phyloP scores from a whole-genome alignment of 2,329 filamentous ascomycete genomes.

The Botrytis paeoniae region DNA sequence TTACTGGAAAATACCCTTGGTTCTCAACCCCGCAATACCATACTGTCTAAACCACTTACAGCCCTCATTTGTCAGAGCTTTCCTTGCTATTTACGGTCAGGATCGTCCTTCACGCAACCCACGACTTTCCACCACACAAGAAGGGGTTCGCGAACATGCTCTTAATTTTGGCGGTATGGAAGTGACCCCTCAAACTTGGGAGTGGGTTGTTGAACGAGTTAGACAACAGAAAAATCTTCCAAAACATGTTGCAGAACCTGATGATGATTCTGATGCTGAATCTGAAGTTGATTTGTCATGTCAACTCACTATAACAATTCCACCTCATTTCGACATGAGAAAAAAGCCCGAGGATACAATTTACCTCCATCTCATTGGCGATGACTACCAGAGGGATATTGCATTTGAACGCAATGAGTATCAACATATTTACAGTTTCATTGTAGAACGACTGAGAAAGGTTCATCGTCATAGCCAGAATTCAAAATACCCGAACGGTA shows the following conservation, averaged over 20 bases:
- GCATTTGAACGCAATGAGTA: neutral
- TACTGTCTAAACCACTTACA: slow-evolving; percentile 31
- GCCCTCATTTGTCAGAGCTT: slow-evolving; percentile 7
- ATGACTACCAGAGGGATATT: neutral
- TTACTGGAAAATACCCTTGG: slow-evolving; percentile 31
- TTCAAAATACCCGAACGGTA: neutral
- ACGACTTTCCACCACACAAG: neutral
- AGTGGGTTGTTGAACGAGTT: neutral
- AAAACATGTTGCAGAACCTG: neutral
- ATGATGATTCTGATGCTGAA: neutral
- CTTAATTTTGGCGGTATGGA: slow-evolving; percentile 28
- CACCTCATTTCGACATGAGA: neutral
- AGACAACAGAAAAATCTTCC: neutral
- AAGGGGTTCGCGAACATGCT: neutral
- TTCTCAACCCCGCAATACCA: neutral
- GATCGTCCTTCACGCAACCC: slow-evolving; percentile 19
- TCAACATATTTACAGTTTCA: neutral
- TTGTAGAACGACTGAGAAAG: neutral
- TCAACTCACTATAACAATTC: neutral
- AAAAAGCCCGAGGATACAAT: neutral
- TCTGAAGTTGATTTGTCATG: neutral
- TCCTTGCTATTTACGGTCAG: neutral
- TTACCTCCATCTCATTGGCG: slow-evolving; percentile 1
- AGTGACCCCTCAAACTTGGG: slow-evolving; percentile 12
- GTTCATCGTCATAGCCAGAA: neutral